Evolutionary conservation across 306 rosid species (phyloP), one percentile per base, ranked within the genome.

Genomic region (Pyrus communis): DNA sequence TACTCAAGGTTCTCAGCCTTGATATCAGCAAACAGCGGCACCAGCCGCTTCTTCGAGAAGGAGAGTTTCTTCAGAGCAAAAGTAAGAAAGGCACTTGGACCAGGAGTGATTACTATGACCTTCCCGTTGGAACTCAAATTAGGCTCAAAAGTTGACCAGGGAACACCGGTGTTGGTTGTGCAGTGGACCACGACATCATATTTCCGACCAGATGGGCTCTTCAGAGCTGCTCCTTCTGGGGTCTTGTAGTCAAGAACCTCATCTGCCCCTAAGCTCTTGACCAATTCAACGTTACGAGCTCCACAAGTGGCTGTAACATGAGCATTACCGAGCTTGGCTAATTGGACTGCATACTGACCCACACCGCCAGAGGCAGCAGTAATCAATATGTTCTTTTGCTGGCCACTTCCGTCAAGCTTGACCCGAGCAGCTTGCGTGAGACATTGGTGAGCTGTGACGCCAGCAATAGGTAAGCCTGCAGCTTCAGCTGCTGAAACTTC

Each of bases 301-400:
- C 98, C 95, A 57, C 98, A 93, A 0, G 98, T 93, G 64, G 93
- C 90, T 0, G 96, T 93, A 28, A 93, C 95, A 30, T 90, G 93
- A 15, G 93, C 72, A 81, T 93, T 93, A 30, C 90, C 96, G 1
- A 93, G 88, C 87, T 93, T 93, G 19, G 98, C 96, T 12, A 93
- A 70, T 77, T 93, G 98, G 75, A 93, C 87, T 2, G 92, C 97
- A 57, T 89, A 89, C 31, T 88, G 96, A 10, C 97, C 98, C 42
- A 93, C 96, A 35, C 98, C 98, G 7, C 98, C 97, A 1, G 92
- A 93, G 73, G 97, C 97, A 23, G 97, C 98, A 13, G 98, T 93
- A 64, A 93, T 25, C 82, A 93, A 74, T 65, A 93, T 61, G 84
- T 88, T 93, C 33, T 77, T 77, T 62, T 67, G 76, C 31, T 76